Base-by-base conservation (phyloP, 495 filamentous ascomycete genomes). In the Penicillium paradoxum region DNA sequence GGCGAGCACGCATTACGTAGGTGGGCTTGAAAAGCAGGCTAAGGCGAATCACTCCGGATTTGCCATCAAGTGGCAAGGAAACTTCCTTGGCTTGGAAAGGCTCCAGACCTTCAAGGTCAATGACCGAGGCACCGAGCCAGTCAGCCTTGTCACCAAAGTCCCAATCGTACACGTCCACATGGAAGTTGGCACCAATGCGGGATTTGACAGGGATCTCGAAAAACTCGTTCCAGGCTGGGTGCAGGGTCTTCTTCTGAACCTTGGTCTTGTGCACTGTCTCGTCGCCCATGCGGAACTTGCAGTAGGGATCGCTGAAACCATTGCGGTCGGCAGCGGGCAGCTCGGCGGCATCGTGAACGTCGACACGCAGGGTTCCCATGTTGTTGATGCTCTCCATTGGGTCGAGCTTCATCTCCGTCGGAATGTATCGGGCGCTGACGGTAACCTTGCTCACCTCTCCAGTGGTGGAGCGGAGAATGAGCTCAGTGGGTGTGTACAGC, bases 361-460 rank as follows among this genome's bases (percentile, higher is more conserved):
- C 90, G 41, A 97, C 87, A 9, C 89, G 86, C 27, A 99, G 82
- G 45, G 81, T 89, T 49, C 93, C 93, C 85, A 93, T 91, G 71
- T 99, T 99, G 80, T 95, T 97, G 77, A 97, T 96, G 67, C 89
- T 95, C 71, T 99, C 93, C 58, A 79, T 87, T 2, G 92, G 90
- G 63, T 97, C 90, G 48, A 99, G 87, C 49, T 80, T 79, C 93
- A 99, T 99, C 70, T 86, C 81, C 43, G 96, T 82, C 0, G 93
- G 93, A 15, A 97, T 85, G 62, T 96, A 99, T 63, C 95, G 95
- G 57, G 96, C 79, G 73, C 86, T 90, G 58, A 97, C 88, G 48
- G 84, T 92, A 65, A 99, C 71, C 62, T 83, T 91, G 75, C 84
- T 91, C 21, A 85, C 66, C 50, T 83, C 82, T 32, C 91, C 91